phyloP scores from a whole-genome alignment of 306 rosid species.

The Castanea crenata region DNA sequence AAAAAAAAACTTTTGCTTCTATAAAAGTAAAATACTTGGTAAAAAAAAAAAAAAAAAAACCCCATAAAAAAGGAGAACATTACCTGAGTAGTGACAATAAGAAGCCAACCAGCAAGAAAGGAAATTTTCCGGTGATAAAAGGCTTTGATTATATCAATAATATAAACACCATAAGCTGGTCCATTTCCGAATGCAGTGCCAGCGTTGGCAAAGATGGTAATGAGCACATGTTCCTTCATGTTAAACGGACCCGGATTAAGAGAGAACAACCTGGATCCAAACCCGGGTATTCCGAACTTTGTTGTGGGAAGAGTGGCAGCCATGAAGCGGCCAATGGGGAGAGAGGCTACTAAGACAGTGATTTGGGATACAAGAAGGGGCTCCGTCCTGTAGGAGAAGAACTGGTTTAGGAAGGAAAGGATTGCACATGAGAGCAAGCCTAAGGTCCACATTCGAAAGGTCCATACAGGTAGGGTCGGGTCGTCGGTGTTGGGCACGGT shows the following conservation, averaged over 20 bases:
- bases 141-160: slow-evolving; percentile 57
- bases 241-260: slow-evolving; percentile 77
- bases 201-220: slow-evolving; percentile 76
- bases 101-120: slow-evolving; percentile 61
- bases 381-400: slow-evolving; percentile 74
- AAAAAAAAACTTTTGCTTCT: background rate
- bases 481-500: slow-evolving; percentile 73
- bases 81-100: slow-evolving; percentile 68
- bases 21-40: background rate
- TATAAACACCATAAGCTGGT: slow-evolving; percentile 60
- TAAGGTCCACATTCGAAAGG: slow-evolving; percentile 80
- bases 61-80: background rate
- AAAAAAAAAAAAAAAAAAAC: background rate
- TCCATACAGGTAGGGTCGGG: slow-evolving; percentile 67
- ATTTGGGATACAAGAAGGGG: slow-evolving; percentile 63
- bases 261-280: slow-evolving; percentile 32
- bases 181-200: slow-evolving; percentile 69
- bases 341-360: slow-evolving; percentile 56
- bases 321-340: slow-evolving; percentile 77
- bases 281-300: slow-evolving; percentile 44
- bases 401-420: slow-evolving; percentile 72
- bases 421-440: slow-evolving; percentile 60
- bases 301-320: slow-evolving; percentile 39
- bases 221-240: slow-evolving; percentile 82
- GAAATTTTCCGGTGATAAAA: slow-evolving; percentile 57